Conservation (phyloP, 345 rosid species). For the Capsella bursapastoris region DNA sequence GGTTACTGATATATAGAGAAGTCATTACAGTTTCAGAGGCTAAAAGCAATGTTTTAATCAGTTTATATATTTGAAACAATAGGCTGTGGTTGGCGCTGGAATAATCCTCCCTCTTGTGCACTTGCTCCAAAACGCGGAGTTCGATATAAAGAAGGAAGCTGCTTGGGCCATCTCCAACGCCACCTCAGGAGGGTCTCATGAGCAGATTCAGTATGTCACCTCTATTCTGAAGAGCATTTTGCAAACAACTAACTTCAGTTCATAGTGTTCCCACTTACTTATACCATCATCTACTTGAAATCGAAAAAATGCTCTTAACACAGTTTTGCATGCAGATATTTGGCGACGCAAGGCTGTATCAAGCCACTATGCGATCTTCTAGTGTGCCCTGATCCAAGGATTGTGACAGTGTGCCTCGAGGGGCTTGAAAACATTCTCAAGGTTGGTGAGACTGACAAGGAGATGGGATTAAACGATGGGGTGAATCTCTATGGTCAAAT, state of each 20-base stretch:
- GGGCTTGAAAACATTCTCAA: constrained; percentile 85
- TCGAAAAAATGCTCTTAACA: constrained; percentile 22
- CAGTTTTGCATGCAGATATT: constrained; percentile 52
- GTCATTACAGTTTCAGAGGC: constrained; percentile 6
- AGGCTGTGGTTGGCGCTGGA: constrained; percentile 79
- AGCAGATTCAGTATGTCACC: constrained; percentile 71
- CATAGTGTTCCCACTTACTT: constrained; percentile 3
- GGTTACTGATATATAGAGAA: constrained; percentile 12
- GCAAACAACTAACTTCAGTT: constrained; percentile 29
- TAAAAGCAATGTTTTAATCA: neutral
- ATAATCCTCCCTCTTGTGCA: constrained; percentile 74
- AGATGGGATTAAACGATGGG: constrained; percentile 59
- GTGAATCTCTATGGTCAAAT: constrained; percentile 66
- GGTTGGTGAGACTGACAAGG: constrained; percentile 83
- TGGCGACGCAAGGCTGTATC: constrained; percentile 78
- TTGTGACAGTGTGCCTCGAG: constrained; percentile 86
- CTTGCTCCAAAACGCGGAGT: constrained; percentile 79
- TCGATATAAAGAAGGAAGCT: constrained; percentile 89
- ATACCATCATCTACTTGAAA: constrained; percentile 11
- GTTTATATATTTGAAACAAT: constrained; percentile 27
- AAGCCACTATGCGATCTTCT: constrained; percentile 88
- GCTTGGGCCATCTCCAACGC: constrained; percentile 93
- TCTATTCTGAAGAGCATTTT: constrained; percentile 14
- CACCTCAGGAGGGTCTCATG: constrained; percentile 87
- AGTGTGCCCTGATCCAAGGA: constrained; percentile 77